Conservation (phyloP, 352 stramenopile species). For the Albugo candida region DNA sequence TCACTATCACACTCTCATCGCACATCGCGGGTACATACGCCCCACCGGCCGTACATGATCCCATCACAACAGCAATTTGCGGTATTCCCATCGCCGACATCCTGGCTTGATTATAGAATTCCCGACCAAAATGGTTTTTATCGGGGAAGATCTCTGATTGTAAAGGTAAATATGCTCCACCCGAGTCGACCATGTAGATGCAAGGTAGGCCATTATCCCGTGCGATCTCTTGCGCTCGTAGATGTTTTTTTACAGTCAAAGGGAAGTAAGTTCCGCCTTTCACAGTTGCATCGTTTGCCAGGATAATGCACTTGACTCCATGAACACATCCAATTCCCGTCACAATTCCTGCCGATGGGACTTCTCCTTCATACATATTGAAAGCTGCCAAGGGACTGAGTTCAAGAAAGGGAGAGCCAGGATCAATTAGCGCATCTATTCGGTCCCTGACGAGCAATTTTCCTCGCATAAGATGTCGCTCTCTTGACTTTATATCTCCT, state of each 20-base stretch:
- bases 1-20: conserved; percentile 95
- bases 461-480: conserved; percentile 46
- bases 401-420: conserved; percentile 91
- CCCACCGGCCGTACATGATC: conserved; percentile 92
- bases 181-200: conserved; percentile 92
- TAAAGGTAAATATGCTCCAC: conserved; percentile 89
- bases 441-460: conserved; percentile 83
- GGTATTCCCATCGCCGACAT: conserved; percentile 90
- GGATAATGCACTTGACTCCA: conserved; percentile 88
- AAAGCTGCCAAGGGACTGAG: conserved; percentile 80
- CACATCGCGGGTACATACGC: conserved; percentile 95
- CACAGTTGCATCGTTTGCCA: conserved; percentile 97
- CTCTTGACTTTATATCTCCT: conserved; percentile 37
- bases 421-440: conserved; percentile 88
- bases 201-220: conserved; percentile 91
- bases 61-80: conserved; percentile 95
- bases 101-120: conserved; percentile 97
- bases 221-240: conserved; percentile 91
- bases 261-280: conserved; percentile 98
- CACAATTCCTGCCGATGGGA: conserved; percentile 77
- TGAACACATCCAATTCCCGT: conserved; percentile 77
- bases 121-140: conserved; percentile 90
- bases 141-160: conserved; percentile 97
- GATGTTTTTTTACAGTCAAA: conserved; percentile 96
- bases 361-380: conserved; percentile 66